Conservation (phyloP, 106 monocot genomes). For the Dactylorhiza incarnata region DNA sequence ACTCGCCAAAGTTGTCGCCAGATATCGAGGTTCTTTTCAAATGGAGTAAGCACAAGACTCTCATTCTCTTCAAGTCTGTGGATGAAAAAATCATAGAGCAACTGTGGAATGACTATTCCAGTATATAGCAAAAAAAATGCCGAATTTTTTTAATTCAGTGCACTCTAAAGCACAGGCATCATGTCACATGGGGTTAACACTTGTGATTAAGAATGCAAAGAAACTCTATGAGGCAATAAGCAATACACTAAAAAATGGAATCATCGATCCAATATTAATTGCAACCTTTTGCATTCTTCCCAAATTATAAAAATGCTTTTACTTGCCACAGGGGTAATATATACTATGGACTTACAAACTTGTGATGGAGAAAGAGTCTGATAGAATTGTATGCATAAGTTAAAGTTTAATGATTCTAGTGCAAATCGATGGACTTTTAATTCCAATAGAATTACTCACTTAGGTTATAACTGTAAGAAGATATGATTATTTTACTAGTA, state of each 20-base stretch:
- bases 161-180: not conserved
- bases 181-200: not conserved
- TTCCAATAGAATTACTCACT: too few relatives aligned
- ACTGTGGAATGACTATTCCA: not conserved
- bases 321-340: too few relatives aligned
- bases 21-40: slow-evolving; percentile 90
- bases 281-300: not conserved
- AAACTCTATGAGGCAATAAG: not conserved
- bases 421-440: too few relatives aligned
- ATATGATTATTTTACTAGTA: too few relatives aligned
- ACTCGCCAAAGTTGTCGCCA: slow-evolving; percentile 99
- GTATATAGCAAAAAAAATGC: not conserved
- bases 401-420: too few relatives aligned
- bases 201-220: not conserved
- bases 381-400: too few relatives aligned
- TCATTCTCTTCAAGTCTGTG: slow-evolving; percentile 78
- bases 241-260: not conserved
- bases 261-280: not conserved
- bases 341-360: too few relatives aligned
- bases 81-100: not conserved
- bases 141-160: not conserved
- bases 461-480: too few relatives aligned
- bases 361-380: too few relatives aligned
- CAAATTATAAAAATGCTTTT: not conserved
- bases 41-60: slow-evolving; percentile 80